Base-by-base conservation (phyloP, 257 asterid genomes). In the Prunella vulgaris region DNA sequence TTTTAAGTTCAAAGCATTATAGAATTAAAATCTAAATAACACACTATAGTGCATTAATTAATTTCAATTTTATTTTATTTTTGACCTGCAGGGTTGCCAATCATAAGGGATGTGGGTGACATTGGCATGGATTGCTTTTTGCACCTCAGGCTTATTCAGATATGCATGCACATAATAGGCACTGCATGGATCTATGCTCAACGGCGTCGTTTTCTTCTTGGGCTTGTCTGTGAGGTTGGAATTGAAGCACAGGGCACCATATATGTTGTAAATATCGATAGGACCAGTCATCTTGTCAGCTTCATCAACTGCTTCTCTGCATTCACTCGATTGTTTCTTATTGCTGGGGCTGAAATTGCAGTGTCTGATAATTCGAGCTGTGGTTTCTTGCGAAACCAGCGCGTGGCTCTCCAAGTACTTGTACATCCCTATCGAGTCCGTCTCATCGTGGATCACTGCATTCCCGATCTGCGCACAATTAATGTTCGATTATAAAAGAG, bases 81-180 rank as follows among this genome's bases (percentile, higher is more conserved):
- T 38, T 38, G 10, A 40, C 96, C 93, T 90, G 96, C 97, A 90
- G 13, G 81, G 79, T 38, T 82, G 69, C 96, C 94, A 90, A 13
- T 64, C 78, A 54, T 86, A 84, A 35, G 76, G 70, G 51, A 88
- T 24, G 1, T 77, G 82, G 63, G 97, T 90, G 37, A 84, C 76
- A 77, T 90, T 90, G 44, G 97, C 96, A 85, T 90, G 94, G 57
- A 90, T 84, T 17, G 96, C 88, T 66, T 78, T 25, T 22, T 90
- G 97, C 46, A 88, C 97, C 53, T 90, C 92, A 12, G 95, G 83
- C 59, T 75, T 66, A 42, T 91, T 91, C 35, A 91, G 22, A 66
- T 91, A 88, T 33, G 91, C 81, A 22, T 42, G 6, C n/a, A 85
- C 88, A 57, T 88, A 91, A 48, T 64, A 7, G 0, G 83, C 90